These are phyloP conservation scores for Cylindrotheca fusiformis DNA, from an alignment of 108 stramenopile genomes.

Conservation along the genomic window DNA sequence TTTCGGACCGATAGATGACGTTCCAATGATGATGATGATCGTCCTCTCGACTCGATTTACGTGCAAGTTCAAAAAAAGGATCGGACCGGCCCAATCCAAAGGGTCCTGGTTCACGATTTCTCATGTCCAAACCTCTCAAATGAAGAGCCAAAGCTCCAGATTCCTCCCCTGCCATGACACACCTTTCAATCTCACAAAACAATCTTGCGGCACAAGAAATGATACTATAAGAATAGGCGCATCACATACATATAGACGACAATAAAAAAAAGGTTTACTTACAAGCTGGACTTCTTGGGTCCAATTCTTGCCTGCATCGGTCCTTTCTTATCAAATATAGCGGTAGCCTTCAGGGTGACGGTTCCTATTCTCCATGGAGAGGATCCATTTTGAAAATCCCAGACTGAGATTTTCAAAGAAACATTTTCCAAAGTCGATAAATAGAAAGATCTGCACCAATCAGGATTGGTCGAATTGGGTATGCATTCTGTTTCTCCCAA, in stretches of 20 bases:
- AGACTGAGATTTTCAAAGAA: too few species aligned
- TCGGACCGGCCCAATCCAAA: constrained; percentile 65
- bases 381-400: constrained; percentile 12
- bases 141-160: constrained; percentile 17
- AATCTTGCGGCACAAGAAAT: constrained; percentile 1
- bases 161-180: constrained; percentile 8
- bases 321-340: constrained; percentile 24
- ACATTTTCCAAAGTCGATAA: too few species aligned
- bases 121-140: constrained; percentile 57
- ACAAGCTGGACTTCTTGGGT: constrained; percentile 6
- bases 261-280: neutral
- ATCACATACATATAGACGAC: too few species aligned
- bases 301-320: constrained; percentile 18
- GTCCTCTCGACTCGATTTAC: constrained; percentile 35
- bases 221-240: neutral
- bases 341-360: constrained; percentile 29
- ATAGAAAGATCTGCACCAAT: constrained; percentile 33
- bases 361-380: constrained; percentile 18
- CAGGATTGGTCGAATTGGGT: constrained; percentile 1
- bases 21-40: too few species aligned
- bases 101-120: constrained; percentile 59
- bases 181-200: constrained; percentile 12
- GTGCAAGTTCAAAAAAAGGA: constrained; percentile 62
- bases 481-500: constrained; percentile 39
- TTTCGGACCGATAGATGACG: constrained; percentile 55